Conservation (phyloP, 192 early-diverging fungal genomes). For the Helicostylum pulchrum region DNA sequence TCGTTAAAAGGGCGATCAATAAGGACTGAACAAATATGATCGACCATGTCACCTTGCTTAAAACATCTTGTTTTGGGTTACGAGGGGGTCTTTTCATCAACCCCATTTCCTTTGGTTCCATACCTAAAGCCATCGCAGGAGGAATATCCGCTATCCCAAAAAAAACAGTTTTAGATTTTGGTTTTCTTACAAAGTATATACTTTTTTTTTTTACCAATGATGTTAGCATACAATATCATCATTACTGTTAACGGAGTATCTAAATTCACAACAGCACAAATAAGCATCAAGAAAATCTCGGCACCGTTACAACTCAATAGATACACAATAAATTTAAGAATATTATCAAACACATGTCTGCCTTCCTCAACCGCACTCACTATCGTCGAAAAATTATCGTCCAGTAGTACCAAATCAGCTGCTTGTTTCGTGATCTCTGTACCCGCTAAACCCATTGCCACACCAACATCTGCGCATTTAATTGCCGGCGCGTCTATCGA, state of each 20-base stretch:
- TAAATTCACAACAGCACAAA: slow-evolving; percentile 69
- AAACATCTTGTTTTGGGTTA: slow-evolving; percentile 67
- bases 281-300: slow-evolving; percentile 88
- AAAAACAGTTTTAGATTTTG: too few species aligned
- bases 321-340: slow-evolving; percentile 96
- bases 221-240: slow-evolving; percentile 96
- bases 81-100: slow-evolving; percentile 86
- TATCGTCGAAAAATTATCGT: slow-evolving; percentile 97
- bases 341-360: slow-evolving; percentile 95
- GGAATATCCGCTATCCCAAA: slow-evolving; percentile 78
- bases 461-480: slow-evolving; percentile 92
- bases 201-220: slow-evolving; percentile 57
- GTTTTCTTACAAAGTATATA: too few species aligned
- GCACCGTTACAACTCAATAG: slow-evolving; percentile 91
- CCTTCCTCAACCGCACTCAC: slow-evolving; percentile 92
- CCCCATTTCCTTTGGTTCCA: slow-evolving; percentile 81
- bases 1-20: slow-evolving; percentile 61
- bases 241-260: slow-evolving; percentile 86
- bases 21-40: slow-evolving; percentile 74
- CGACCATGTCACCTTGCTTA: slow-evolving; percentile 59
- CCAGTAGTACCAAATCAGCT: slow-evolving; percentile 90
- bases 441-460: slow-evolving; percentile 95
- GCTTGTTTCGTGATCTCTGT: slow-evolving; percentile 99
- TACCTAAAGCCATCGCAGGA: slow-evolving; percentile 89
- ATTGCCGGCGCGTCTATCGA: slow-evolving; percentile 92